Evolutionary conservation across 148 eudicot genomes (phyloP).

Genomic region (Rhododendron kiyosumense): DNA sequence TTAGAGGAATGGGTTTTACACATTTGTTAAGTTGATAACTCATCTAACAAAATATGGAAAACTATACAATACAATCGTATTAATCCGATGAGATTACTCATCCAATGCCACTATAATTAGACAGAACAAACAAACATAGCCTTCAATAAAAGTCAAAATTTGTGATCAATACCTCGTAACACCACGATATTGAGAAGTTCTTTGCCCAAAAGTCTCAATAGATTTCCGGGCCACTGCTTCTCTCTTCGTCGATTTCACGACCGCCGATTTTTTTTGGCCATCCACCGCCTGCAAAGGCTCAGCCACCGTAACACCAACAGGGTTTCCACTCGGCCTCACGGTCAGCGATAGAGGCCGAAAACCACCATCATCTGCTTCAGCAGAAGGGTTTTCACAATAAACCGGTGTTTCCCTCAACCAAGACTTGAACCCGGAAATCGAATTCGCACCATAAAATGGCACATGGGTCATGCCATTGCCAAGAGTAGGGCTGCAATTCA

Average conservation of each 20-base stretch:
- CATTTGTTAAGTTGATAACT: neutral
- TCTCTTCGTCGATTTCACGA: constrained; percentile 17
- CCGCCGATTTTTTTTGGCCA: constrained; percentile 21
- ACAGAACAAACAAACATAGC: neutral
- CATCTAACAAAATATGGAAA: neutral
- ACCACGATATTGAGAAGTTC: constrained; percentile 83
- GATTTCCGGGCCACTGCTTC: constrained; percentile 50
- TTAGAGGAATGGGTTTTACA: neutral
- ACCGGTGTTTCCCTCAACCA: constrained; percentile 42
- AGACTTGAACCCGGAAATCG: constrained; percentile 40
- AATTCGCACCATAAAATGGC: constrained; percentile 20
- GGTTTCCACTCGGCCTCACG: constrained; percentile 8
- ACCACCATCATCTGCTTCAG: neutral
- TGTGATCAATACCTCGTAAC: constrained; percentile 52
- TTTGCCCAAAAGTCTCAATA: constrained; percentile 70
- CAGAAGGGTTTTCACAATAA: neutral
- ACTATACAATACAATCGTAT: neutral
- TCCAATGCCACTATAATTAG: neutral
- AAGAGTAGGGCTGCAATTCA: neutral
- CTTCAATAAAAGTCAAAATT: neutral
- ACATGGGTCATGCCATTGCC: constrained; percentile 6
- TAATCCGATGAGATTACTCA: neutral
- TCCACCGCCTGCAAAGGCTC: constrained; percentile 14
- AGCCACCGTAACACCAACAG: neutral
- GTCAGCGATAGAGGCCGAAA: constrained; percentile 24